Evolutionary conservation across 2,329 filamentous ascomycete genomes (phyloP), one percentile per base, ranked within the genome.

Genomic region (Sordariomycetes sp.): DNA sequence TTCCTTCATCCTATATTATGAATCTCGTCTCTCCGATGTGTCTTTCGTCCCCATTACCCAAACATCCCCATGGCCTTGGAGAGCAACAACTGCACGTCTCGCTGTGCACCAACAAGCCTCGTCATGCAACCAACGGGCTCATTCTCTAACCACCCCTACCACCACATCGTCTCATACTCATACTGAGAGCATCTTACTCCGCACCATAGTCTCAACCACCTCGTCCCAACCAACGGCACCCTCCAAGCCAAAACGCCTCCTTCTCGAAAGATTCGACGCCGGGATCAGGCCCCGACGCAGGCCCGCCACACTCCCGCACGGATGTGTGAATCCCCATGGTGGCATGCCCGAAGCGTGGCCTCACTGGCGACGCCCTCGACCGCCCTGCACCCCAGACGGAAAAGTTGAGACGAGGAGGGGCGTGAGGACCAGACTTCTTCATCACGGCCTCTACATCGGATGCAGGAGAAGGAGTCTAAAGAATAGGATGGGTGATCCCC

Each of bases 271-370:
- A 22, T 20, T 28, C 28, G 43, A 57, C 32, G 25, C 46, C 22
- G 18, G 55, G 46, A 43, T 40, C 55, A 57, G 34, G 48, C 46
- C 28, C 24, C 32, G 48, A 57, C 40, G 55, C 55, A 57, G 50
- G 50, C 28, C 32, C 22, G 43, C 14, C 28, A 43, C 55, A 37
- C 48, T 10, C n/a, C 48, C 48, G 55, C 46, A 53, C 55, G 48
- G 55, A 37, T 52, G 48, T 18, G 28, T 22, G 25, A 35, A 20
- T 50, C 40, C 40, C 40, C 55, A 50, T 10, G 34, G 54, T 34
- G 28, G 7, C 20, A 4, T 2, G 2, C 46, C 22, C 3, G 46
- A 50, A 10, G 7, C 5, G 46, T 20, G 40, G 16, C 8, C n/a
- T n/a, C n/a, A n/a, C 6, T 8, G 7, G n/a, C 37, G n/a, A n/a